Evolutionary conservation across 2,329 filamentous ascomycete genomes (phyloP), one percentile per base, ranked within the genome.

Genomic region (Cladosporium sphaerospermum): DNA sequence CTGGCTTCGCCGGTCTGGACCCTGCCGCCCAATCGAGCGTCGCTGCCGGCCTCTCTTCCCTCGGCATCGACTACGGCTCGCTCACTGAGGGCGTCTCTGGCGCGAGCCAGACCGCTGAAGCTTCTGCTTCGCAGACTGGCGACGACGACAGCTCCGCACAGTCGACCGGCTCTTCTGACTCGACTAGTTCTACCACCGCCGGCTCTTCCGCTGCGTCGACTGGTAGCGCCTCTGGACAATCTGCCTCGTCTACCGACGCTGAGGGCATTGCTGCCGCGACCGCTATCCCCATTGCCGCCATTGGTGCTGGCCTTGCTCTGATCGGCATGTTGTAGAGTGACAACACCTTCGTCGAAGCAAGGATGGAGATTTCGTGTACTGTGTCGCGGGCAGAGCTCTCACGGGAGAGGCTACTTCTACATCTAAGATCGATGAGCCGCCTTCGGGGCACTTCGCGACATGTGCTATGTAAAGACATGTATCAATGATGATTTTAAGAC

Each of bases 251-350:
- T 4, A 49, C 46, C n/a, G 46, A 40, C 9, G 40, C 46, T 16
- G 46, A 49, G n/a, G 36, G 46, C 14, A 40, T 49, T 18, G 46
- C 46, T 32, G 46, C 46, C 7, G 46, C 46, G 13, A 49, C 46
- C 19, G 46, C 46, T 1, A 23, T 49, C 5, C 46, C 46, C 14
- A 49, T 49, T 4, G 36, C 36, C 4, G 46, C 46, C 8, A 18
- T 49, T 32, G 46, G 46, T 32, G 46, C 46, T 11, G 46, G 46
- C 18, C 13, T 49, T 28, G 46, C 36, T 18, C 8, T 49, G 3
- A 16, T 49, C 3, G 46, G 36, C 7, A 4, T 49, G 34, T 32
- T 49, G 36, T 49, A 41, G 37, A 14, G 34, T 36, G 34, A 28
- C 23, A 28, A 28, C 23, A 28, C 23, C 7, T 28, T 2, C 23